Evolutionary conservation across 768 basidiomycete species (phyloP), one percentile per base, ranked within the genome.

Genomic region (Cystobasidium ongulense): DNA sequence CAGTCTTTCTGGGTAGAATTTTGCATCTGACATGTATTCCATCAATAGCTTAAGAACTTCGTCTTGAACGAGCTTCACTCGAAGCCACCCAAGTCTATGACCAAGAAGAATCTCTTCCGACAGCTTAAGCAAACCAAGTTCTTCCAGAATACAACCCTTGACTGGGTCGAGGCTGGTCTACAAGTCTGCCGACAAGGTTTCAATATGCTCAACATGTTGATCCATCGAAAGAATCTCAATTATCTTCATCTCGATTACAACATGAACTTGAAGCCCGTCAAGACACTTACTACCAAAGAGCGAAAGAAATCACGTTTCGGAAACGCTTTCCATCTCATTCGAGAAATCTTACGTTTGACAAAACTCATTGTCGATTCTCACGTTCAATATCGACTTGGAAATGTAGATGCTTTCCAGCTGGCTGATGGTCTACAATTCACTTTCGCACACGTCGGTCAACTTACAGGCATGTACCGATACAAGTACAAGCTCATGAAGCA

Each of bases 401-500:
- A 98, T 77, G 92, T 98, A 35, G 96, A 99, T 78, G 96, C 94
- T 0, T 99, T 99, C 86, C 96, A 99, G 81, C 88, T 99, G 62
- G 96, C 96, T 21, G 96, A 99, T 76, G 96, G 96, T 0, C 84
- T 99, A 27, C 96, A 99, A 81, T 99, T 98, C 81, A 95, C 92
- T 79, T 98, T 98, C 78, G 90, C 87, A 1, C 96, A 99, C 79
- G 92, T 99, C 72, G 96, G 96, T 79, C 95, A 96, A 31, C 84
- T 99, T 77, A 99, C 96, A 2, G 96, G 96, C 78, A 99, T 99
- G 96, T 99, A 99, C 83, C 88, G 95, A 33, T 98, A 97, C 85
- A 97, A 98, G 85, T 99, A 99, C 85, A 98, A 98, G 91, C 85
- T 99, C 75, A 99, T 99, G 96, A 86, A 92, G 80, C 96, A 99